Percentiles rank a stretch among this genome's conserved stretches.
These are phyloP conservation scores for Massarina eburnea DNA, from an alignment of 2,329 filamentous ascomycete species.

Conservation along the genomic window DNA sequence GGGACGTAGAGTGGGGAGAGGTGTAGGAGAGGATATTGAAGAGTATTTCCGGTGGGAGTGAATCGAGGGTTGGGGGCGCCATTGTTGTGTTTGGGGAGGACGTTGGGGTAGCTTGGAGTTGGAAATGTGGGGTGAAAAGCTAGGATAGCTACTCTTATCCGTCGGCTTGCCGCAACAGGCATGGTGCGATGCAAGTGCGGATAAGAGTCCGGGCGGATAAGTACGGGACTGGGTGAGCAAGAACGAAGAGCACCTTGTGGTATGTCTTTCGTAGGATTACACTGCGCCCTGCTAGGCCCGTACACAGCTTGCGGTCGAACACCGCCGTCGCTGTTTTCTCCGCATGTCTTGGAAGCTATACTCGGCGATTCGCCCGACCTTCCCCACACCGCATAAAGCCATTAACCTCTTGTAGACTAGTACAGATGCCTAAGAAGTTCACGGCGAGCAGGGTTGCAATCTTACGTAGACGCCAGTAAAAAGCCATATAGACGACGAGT, in stretches of 20 bases:
- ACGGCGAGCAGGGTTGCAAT: neutral
- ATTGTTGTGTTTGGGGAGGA: neutral
- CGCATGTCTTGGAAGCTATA: no score
- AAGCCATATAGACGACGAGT: neutral
- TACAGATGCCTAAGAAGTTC: neutral
- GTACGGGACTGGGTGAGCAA: no score
- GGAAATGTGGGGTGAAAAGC: neutral
- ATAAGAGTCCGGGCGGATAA: no score
- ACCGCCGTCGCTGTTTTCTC: no score
- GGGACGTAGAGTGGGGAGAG: slow-evolving; percentile 9
- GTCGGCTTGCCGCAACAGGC: neutral
- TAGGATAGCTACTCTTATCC: neutral
- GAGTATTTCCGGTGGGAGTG: slow-evolving; percentile 31
- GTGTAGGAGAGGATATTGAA: slow-evolving; percentile 29
- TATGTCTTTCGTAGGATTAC: no score
- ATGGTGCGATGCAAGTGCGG: neutral
- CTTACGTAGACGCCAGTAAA: neutral
- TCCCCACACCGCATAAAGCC: neutral
- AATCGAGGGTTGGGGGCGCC: slow-evolving; percentile 14
- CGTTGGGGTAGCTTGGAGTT: neutral
- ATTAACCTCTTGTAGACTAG: neutral
- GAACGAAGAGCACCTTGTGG: no score
- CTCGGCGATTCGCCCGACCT: neutral
- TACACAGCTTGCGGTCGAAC: no score
- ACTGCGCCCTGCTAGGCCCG: no score